phyloP scores from a whole-genome alignment of 257 asterid genomes.

The Coffea canephora region DNA sequence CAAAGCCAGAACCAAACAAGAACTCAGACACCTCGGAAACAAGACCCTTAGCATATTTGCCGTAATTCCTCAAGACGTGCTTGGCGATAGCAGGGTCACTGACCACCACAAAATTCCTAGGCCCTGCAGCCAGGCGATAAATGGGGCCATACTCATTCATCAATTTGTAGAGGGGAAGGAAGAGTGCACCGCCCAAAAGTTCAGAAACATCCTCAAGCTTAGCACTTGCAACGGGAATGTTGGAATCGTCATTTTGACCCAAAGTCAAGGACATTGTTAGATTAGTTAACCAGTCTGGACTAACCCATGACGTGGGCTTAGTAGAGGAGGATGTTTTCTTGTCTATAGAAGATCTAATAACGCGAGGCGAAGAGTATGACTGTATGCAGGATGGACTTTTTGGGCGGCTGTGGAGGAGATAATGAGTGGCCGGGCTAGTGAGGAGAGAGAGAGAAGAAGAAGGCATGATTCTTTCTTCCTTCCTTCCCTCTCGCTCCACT shows the following conservation, averaged over 20 bases:
- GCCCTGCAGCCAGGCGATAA: conserved; percentile 88
- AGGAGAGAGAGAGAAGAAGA: conserved; percentile 28
- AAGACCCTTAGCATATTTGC: conserved; percentile 84
- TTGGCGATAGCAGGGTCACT: conserved; percentile 93
- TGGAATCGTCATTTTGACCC: conserved; percentile 73
- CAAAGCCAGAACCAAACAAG: conserved; percentile 96
- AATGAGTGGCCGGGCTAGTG: conserved; percentile 19
- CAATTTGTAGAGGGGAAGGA: conserved; percentile 88
- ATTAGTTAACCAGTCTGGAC: conserved; percentile 90
- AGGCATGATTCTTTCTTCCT: conserved; percentile 32
- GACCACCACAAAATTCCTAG: conserved; percentile 73
- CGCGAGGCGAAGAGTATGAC: conserved; percentile 15
- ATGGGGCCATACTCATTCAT: conserved; percentile 85
- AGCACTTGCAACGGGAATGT: conserved; percentile 76
- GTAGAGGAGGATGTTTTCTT: conserved; percentile 38
- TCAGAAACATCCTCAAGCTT: conserved; percentile 89
- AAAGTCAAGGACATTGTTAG: conserved; percentile 60
- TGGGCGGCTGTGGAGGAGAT: conserved; percentile 17
- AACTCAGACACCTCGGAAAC: conserved; percentile 90
- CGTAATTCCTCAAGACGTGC: conserved; percentile 78
- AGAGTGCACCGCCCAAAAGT: conserved; percentile 86
- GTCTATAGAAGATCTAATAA: conserved; percentile 41
- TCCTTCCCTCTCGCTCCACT: too few relatives aligned
- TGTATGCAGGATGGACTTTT: conserved; percentile 14
- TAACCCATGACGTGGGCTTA: conserved; percentile 71